Base-by-base conservation (phyloP, 371 early-diverging fungal species). In the Rhizopus sp. region DNA sequence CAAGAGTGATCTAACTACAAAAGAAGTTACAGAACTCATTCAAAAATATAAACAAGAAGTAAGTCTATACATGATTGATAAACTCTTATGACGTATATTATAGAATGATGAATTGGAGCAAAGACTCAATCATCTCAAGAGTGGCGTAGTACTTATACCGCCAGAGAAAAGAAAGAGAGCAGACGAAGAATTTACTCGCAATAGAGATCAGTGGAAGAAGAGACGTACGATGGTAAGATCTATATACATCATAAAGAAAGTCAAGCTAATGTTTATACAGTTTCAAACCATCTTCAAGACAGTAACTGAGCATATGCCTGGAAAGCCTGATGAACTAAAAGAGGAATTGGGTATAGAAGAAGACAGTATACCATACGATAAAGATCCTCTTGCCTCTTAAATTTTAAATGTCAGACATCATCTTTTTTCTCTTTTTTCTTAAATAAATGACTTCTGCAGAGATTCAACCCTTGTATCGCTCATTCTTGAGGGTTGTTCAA, bases 401-500 rank as follows among this genome's bases (percentile, higher is more conserved):
- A 42, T 42, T 42, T 17, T 37, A 37, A 23, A 23, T 23, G 23
- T 2, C 44, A 42, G n/a, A 33, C 33, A 34, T 53, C 53, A 30
- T 49, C 9, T 16, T 46, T 15, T 17, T 50, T 33, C 17, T 34
- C n/a, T 34, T 54, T 33, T 54, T 42, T 44, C 13, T 54, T 42
- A 50, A 39, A 8, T 47, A 8, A 31, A 52, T 62, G 62, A 30
- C 52, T 29, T 34, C 59, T 31, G 44, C 37, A 37, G 72, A 78
- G 59, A 56, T 73, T 40, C 78, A 75, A 55, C 57, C 71, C 23
- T 67, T 84, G 31, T 84, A 84, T 59, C 73, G 84, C 29, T 68
- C 77, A 0, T 84, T 78, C 52, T 72, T 84, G 33, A 73, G 76
- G 34, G 73, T 82, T 17, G 72, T 82, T 33, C 63, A 74, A 51